Conservation (phyloP, 2,329 filamentous ascomycete genomes). For the Cordyceps pruinosa region DNA sequence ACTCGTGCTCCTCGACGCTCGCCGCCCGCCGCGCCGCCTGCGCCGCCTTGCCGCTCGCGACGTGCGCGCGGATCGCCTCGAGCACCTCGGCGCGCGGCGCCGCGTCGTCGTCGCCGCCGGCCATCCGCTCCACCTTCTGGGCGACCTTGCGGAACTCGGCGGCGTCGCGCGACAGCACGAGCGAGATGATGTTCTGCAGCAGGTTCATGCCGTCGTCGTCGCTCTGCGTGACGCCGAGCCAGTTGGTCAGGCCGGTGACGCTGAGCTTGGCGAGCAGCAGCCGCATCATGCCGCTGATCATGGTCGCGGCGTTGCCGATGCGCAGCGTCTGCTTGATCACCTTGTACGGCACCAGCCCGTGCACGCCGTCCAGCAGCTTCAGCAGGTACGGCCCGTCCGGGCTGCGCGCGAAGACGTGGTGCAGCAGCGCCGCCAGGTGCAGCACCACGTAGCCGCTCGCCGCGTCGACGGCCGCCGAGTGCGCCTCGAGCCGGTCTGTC, state of each 20-base stretch:
- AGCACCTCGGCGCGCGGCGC: constrained; percentile 54
- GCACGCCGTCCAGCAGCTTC: constrained; percentile 61
- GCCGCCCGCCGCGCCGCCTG: constrained; percentile 53
- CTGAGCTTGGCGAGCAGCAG: constrained; percentile 73
- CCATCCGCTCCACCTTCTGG: constrained; percentile 53
- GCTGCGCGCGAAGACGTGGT: constrained; percentile 65
- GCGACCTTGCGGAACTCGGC: constrained; percentile 60
- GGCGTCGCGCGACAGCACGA: constrained; percentile 67
- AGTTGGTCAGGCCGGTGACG: constrained; percentile 68
- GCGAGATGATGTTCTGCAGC: constrained; percentile 67
- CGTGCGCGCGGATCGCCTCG: constrained; percentile 51
- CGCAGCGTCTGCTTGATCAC: constrained; percentile 66
- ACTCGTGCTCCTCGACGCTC: constrained; percentile 45
- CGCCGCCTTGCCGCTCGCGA: constrained; percentile 43
- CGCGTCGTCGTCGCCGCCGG: constrained; percentile 37
- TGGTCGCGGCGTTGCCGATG: constrained; percentile 71
- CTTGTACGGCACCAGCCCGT: constrained; percentile 64
- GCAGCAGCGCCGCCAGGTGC: constrained; percentile 67
- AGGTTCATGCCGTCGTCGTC: constrained; percentile 76
- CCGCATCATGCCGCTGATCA: constrained; percentile 69
- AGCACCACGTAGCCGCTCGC: constrained; percentile 60
- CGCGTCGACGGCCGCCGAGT: constrained; percentile 55
- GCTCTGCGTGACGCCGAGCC: constrained; percentile 65
- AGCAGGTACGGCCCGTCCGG: constrained; percentile 70
- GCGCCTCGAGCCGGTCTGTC: constrained; percentile 56